Percentiles rank a stretch among this genome's conserved stretches.
Evolutionary conservation across 2,329 filamentous ascomycete genomes (phyloP).

Genomic region (Colletotrichum lindemuthianum): DNA sequence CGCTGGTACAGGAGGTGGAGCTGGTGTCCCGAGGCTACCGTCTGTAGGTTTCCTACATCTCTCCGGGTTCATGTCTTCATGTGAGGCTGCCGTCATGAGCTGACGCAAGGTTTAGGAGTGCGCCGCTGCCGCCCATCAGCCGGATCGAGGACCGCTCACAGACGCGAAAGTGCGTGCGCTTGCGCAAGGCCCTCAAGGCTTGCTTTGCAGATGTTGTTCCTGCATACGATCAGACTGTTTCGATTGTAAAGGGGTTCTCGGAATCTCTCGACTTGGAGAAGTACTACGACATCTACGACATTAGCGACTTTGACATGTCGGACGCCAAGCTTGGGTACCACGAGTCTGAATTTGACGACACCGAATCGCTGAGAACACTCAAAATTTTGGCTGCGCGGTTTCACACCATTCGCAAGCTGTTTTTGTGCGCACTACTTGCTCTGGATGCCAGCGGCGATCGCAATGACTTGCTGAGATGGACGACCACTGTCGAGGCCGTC

Average conservation of each 20-base stretch:
- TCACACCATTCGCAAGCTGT: conserved; percentile 82
- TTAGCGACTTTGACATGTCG: conserved; percentile 76
- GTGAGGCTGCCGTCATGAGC: conserved; percentile 8
- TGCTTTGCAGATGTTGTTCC: conserved; percentile 77
- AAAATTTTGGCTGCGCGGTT: conserved; percentile 85
- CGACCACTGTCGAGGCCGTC: conserved; percentile 79
- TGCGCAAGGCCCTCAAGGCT: conserved; percentile 79
- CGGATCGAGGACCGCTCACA: conserved; percentile 87
- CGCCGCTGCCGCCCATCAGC: conserved; percentile 90
- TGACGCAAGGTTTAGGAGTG: conserved; percentile 68
- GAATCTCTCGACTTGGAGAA: conserved; percentile 87
- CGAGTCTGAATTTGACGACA: conserved; percentile 76
- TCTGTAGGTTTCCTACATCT: conserved; percentile 64
- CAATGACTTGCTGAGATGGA: conserved; percentile 82
- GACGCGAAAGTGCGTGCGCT: conserved; percentile 78
- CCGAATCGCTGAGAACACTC: conserved; percentile 80
- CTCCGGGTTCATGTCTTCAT: not conserved
- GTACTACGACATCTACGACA: conserved; percentile 90
- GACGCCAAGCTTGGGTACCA: conserved; percentile 74
- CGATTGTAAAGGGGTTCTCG: conserved; percentile 75
- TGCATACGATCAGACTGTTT: conserved; percentile 76
- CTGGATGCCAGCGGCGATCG: conserved; percentile 84
- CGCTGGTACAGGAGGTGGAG: conserved; percentile 94
- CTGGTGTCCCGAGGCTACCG: conserved; percentile 90
- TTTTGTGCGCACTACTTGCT: conserved; percentile 88